Base-by-base conservation (phyloP, 2,329 filamentous ascomycete species). In the Hypoxylon sp. region DNA sequence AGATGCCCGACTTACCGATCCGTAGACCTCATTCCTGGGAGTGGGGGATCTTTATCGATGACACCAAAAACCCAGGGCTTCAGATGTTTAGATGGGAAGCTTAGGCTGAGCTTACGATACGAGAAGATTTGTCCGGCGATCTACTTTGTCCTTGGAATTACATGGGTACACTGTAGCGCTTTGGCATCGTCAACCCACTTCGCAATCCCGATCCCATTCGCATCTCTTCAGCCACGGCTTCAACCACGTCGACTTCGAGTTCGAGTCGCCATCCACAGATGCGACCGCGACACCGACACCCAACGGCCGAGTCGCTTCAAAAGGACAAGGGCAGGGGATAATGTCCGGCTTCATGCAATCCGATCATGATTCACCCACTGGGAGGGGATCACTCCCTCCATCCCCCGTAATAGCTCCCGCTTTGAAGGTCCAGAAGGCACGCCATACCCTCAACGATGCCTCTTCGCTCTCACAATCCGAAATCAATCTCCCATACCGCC, bases 331-430 rank as follows among this genome's bases (percentile, higher is more conserved):
- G 59, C 49, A 59, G 39, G 46, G 53, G 34, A 43, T 26, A 30
- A 32, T 57, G 43, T 30, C 54, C 53, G 56, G 11, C 70, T 70
- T 65, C 65, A 74, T 74, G 72, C 68, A 68, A 67, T 59, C 71
- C 63, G 70, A 70, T 47, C 56, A 73, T 68, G 69, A 71, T 68
- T 80, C 86, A 75, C 84, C 87, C 72, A 82, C 86, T 79, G 86
- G 89, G 78, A 82, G 87, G 80, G 86, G 89, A 78, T 87, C 89
- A 76, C 85, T 90, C 78, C 87, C 89, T 77, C 86, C 89, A 73
- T 85, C 91, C 77, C 89, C 91, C 73, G 81, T 87, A 74, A 81
- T 87, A 74, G 88, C 89, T 69, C 84, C 87, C 70, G 75, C 81
- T 67, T 72, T 85, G 74, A 87, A 82, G 72, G 73, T 88, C 61